These are phyloP conservation scores for Coelastrella sp. DNA, from an alignment of 139 green algal genomes.

Conservation along the genomic window DNA sequence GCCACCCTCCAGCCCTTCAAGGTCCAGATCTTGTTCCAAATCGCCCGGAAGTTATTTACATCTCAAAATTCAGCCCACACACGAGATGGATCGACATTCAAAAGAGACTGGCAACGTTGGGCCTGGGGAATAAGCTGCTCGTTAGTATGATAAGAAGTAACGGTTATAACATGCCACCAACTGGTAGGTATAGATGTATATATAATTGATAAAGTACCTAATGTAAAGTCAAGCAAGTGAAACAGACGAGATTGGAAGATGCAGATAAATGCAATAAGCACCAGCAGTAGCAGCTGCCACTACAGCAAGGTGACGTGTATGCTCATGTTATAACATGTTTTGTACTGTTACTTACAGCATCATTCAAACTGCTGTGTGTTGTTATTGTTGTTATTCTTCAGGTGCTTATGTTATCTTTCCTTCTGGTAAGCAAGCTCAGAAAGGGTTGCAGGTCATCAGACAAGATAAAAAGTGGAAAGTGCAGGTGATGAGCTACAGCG, in stretches of 20 bases:
- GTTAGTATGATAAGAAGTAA: not conserved
- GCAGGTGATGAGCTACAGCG: not conserved
- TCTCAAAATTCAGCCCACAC: not conserved
- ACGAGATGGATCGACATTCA: conserved; percentile 7
- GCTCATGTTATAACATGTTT: too few species aligned
- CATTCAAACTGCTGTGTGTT: too few species aligned
- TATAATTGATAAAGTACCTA: too few species aligned
- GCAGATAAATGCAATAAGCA: too few species aligned
- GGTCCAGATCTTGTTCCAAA: conserved; percentile 43
- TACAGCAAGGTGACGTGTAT: too few species aligned
- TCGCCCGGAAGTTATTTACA: conserved; percentile 49
- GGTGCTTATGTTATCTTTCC: conserved; percentile 14
- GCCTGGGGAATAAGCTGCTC: not conserved
- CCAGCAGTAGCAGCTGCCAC: too few species aligned
- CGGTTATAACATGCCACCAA: not conserved
- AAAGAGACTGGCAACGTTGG: not conserved
- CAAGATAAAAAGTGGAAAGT: not conserved
- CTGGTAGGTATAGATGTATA: too few species aligned
- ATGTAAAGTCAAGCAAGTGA: too few species aligned
- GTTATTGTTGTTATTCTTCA: not conserved
- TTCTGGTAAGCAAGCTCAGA: not conserved
- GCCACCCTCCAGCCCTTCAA: conserved; percentile 32
- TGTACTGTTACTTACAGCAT: too few species aligned
- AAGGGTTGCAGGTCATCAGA: not conserved
- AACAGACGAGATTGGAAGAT: too few species aligned